Base-by-base conservation (phyloP, 176 grass and related monocot genomes). In the Coix lacrymajobi region DNA sequence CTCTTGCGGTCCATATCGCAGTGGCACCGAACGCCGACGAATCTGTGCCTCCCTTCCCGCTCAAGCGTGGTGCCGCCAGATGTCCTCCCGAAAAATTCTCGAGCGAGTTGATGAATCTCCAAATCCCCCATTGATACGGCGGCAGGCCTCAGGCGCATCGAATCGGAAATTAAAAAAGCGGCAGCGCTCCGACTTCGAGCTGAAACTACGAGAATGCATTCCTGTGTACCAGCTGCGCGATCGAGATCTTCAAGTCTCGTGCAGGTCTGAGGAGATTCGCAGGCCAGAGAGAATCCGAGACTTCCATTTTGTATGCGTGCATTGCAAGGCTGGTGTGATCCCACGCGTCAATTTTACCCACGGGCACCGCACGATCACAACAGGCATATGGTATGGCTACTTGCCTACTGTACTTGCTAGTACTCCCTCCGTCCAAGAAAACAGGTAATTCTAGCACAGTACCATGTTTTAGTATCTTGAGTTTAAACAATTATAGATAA, bases 261-360 rank as follows among this genome's bases (percentile, higher is more conserved):
- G 10, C 32, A 37, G 15, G 8, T 16, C 64, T 66, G 32, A n/a
- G n/a, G 17, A 37, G 64, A 66, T 37, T 66, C 32, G 32, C 52
- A 22, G 22, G 20, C 52, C 8, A 24, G 11, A 8, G 22, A 57
- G 52, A 57, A 24, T 24, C 52, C 22, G 22, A 57, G 52, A 24
- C 52, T 57, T 57, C 22, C n/a, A 58, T 25, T 58, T 58, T 58
- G 22, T 58, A 58, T 25, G 54, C 20, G 20, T 58, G 54, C 29
- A 19, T 37, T 19, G 77, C 40, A 74, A 48, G 81, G 81, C 58
- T 83, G 40, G 28, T 65, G 7, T 16, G 71, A 83, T 75, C 15
- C 82, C 45, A n/a, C n/a, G n/a, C n/a, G n/a, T n/a, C n/a, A n/a
- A n/a, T n/a, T n/a, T n/a, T n/a, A n/a, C n/a, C n/a, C n/a, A 54